Evolutionary conservation across 2,329 filamentous ascomycete species (phyloP).

Genomic region (Hypoxylon sp.): DNA sequence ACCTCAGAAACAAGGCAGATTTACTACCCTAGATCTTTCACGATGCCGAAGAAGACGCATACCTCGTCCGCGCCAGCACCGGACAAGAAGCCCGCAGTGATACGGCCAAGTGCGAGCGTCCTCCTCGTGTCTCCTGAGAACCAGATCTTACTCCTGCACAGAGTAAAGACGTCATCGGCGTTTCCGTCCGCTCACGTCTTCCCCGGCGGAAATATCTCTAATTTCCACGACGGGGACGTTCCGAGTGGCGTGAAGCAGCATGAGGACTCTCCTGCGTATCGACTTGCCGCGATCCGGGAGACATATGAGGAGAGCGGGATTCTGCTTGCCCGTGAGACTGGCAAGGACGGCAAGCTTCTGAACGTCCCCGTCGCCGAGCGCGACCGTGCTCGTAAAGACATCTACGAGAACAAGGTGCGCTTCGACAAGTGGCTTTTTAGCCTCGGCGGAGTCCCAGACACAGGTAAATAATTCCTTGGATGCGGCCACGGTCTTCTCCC

Average conservation of each 20-base stretch:
- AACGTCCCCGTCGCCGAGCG: constrained; percentile 66
- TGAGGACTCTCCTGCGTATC: constrained; percentile 74
- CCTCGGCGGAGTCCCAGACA: constrained; percentile 69
- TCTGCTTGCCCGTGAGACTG: constrained; percentile 66
- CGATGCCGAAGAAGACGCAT: constrained; percentile 8
- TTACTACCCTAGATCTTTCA: neutral
- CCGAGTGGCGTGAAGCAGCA: constrained; percentile 67
- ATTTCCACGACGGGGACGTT: constrained; percentile 74
- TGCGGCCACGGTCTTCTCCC: neutral
- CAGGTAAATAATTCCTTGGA: constrained; percentile 56
- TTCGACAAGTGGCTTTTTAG: constrained; percentile 71
- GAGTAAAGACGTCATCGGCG: constrained; percentile 80
- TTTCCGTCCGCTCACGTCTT: constrained; percentile 96
- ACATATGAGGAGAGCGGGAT: constrained; percentile 96
- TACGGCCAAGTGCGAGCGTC: constrained; percentile 65
- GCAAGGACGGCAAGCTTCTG: constrained; percentile 61
- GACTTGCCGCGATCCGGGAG: constrained; percentile 86
- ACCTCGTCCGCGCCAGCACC: constrained; percentile 31
- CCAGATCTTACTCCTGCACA: constrained; percentile 85
- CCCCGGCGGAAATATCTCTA: constrained; percentile 84
- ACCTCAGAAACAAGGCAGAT: neutral
- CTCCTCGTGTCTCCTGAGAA: constrained; percentile 86
- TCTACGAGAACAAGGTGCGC: constrained; percentile 70
- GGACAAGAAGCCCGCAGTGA: constrained; percentile 49
- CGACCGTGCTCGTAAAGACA: constrained; percentile 69